A percentile compares a stretch with the other conserved stretches of the same genome.
phyloP scores from a whole-genome alignment of 495 filamentous ascomycete genomes.

The Hyaloscypha hepaticicola region DNA sequence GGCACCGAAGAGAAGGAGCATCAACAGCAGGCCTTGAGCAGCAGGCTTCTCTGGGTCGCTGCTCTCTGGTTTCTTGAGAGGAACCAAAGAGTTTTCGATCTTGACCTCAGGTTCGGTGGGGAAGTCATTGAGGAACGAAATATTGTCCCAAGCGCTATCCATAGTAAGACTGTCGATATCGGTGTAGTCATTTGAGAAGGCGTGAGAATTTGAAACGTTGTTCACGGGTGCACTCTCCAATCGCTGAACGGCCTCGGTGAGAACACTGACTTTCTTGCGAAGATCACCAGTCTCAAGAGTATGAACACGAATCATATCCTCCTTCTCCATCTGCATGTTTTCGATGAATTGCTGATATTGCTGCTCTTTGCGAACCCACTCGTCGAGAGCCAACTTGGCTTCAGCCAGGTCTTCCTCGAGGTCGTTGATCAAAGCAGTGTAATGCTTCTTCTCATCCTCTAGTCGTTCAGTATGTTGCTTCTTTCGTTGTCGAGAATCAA shows the following conservation, averaged over 20 bases:
- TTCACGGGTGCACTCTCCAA: constrained; percentile 66
- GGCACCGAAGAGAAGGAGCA: constrained; percentile 94
- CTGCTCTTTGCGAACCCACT: constrained; percentile 65
- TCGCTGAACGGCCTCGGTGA: constrained; percentile 81
- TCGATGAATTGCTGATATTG: constrained; percentile 74
- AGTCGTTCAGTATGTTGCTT: constrained; percentile 98
- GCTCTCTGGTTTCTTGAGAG: constrained; percentile 55
- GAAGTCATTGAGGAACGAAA: constrained; percentile 69
- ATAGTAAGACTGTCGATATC: constrained; percentile 84
- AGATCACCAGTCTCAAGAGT: constrained; percentile 93
- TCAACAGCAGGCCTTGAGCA: constrained; percentile 64
- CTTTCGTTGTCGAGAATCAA: constrained; percentile 96
- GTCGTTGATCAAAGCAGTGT: constrained; percentile 66
- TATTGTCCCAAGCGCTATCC: constrained; percentile 77
- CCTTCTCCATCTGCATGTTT: constrained; percentile 78
- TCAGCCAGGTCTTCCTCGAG: constrained; percentile 78
- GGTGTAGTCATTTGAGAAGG: constrained; percentile 65
- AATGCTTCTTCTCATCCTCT: constrained; percentile 95
- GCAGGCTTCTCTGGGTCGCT: constrained; percentile 60
- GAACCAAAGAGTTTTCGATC: constrained; percentile 54
- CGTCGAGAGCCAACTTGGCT: constrained; percentile 64
- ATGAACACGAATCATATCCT: constrained; percentile 84
- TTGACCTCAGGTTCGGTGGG: constrained; percentile 45
- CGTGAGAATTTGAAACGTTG: constrained; percentile 53
- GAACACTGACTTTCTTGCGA: constrained; percentile 90